phyloP scores from a whole-genome alignment of 1,139 yeast genomes.

The Taphrina wiesneri region DNA sequence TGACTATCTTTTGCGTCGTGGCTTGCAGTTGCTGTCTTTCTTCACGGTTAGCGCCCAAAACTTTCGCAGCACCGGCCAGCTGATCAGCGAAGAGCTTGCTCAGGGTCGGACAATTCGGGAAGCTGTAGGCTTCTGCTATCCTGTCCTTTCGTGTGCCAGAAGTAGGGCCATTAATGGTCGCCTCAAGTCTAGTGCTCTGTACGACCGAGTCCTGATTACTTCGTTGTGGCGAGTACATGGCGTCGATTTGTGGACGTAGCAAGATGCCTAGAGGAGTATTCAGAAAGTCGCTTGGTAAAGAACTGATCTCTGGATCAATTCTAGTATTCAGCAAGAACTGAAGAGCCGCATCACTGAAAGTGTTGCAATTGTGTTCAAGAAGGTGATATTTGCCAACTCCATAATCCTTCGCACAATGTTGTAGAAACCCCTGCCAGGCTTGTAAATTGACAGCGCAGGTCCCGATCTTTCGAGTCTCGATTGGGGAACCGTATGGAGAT shows the following conservation, averaged over 20 bases:
- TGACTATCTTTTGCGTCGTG: background rate
- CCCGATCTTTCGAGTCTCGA: constrained; percentile 58
- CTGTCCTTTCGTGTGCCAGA: constrained; percentile 12
- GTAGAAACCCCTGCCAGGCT: constrained; percentile 56
- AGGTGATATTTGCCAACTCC: constrained; percentile 57
- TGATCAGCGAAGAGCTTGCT: constrained; percentile 14
- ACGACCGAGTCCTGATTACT: background rate
- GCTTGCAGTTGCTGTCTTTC: background rate
- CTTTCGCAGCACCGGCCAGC: background rate
- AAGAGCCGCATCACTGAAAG: constrained; percentile 59
- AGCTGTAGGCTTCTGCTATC: background rate
- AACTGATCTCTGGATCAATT: constrained; percentile 54
- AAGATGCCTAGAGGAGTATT: constrained; percentile 62
- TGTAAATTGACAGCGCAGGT: constrained; percentile 56
- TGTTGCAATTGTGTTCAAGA: constrained; percentile 69
- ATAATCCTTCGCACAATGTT: constrained; percentile 54
- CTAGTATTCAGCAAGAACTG: constrained; percentile 62
- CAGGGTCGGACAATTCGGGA: constrained; percentile 24
- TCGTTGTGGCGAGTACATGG: constrained; percentile 27
- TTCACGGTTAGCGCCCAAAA: background rate
- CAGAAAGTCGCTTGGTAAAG: constrained; percentile 60
- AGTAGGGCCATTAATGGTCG: constrained; percentile 19
- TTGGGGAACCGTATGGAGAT: constrained; percentile 63
- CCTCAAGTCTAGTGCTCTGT: background rate
- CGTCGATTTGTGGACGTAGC: constrained; percentile 48